phyloP scores from a whole-genome alignment of 2,329 filamentous ascomycete species.

The Huntiella decipiens region DNA sequence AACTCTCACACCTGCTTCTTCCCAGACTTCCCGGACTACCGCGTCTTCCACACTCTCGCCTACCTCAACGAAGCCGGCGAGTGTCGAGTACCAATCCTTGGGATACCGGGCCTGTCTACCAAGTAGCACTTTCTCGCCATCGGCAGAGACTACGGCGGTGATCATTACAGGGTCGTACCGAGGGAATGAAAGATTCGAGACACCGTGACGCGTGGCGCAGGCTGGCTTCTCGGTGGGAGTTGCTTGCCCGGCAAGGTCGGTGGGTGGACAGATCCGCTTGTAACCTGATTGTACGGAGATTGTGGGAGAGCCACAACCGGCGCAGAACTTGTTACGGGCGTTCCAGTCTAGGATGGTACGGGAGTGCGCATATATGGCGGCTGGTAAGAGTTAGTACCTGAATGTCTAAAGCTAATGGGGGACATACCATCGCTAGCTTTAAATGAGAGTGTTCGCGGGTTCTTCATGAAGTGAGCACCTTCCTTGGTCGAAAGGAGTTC shows the following conservation, averaged over 20 bases:
- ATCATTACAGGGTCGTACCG: slow-evolving; percentile 91
- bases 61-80: slow-evolving; percentile 73
- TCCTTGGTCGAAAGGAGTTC: slow-evolving; percentile 11
- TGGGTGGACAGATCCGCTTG: slow-evolving; percentile 60
- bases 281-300: slow-evolving; percentile 62
- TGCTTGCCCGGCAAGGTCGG: slow-evolving; percentile 33
- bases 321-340: slow-evolving; percentile 76
- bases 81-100: slow-evolving; percentile 66
- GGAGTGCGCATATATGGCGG: slow-evolving; percentile 78
- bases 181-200: slow-evolving; percentile 85
- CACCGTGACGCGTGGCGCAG: slow-evolving; percentile 63
- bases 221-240: slow-evolving; percentile 37
- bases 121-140: slow-evolving; percentile 60
- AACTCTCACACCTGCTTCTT: slow-evolving; percentile 60
- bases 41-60: slow-evolving; percentile 74
- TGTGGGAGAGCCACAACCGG: slow-evolving; percentile 67
- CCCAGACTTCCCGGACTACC: slow-evolving; percentile 68
- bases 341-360: slow-evolving; percentile 91
- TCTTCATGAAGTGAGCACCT: slow-evolving; percentile 8
- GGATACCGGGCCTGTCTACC: slow-evolving; percentile 77
- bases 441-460: slow-evolving; percentile 32
- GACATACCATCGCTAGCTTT: slow-evolving; percentile 15
- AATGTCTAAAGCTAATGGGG: background rate
- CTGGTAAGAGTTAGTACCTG: slow-evolving; percentile 24
- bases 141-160: slow-evolving; percentile 71